Percentiles rank a stretch among this genome's conserved stretches.
Conservation (phyloP, 2,329 filamentous ascomycete species). For the Nannizziopsis barbatae region DNA sequence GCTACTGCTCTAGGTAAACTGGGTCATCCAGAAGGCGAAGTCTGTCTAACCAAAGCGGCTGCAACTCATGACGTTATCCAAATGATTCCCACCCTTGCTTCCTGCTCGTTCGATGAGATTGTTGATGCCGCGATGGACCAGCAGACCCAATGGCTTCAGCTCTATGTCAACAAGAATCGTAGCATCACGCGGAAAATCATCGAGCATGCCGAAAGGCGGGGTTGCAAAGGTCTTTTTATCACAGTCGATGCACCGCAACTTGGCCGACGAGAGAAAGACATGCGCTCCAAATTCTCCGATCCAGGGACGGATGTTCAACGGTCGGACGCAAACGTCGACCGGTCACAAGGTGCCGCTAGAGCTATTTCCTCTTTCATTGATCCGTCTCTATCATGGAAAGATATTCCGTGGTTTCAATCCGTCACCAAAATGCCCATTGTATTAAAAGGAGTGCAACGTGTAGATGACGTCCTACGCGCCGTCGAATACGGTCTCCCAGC, state of each 20-base stretch:
- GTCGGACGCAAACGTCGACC: conserved; percentile 58
- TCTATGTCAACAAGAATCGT: conserved; percentile 95
- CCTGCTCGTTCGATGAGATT: conserved; percentile 96
- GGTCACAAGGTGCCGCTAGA: conserved; percentile 79
- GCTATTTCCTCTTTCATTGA: conserved; percentile 97
- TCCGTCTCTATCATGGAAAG: conserved; percentile 82
- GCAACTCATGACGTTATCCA: conserved; percentile 82
- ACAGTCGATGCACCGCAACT: conserved; percentile 96
- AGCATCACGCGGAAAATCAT: conserved; percentile 83
- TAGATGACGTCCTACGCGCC: conserved; percentile 88
- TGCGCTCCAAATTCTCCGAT: conserved; percentile 85
- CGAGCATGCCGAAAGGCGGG: conserved; percentile 77
- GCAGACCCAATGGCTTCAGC: conserved; percentile 91
- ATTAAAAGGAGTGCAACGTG: conserved; percentile 90
- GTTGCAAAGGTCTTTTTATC: conserved; percentile 94
- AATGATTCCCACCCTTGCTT: conserved; percentile 96
- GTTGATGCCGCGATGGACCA: conserved; percentile 67
- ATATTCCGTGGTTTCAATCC: conserved; percentile 82
- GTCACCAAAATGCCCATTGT: conserved; percentile 93
- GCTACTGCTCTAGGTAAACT: conserved; percentile 93
- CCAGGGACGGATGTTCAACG: conserved; percentile 70
- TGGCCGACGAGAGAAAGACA: conserved; percentile 91
- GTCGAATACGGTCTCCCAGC: conserved; percentile 71
- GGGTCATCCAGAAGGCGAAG: conserved; percentile 86
- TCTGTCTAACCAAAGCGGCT: conserved; percentile 74